A percentile compares a stretch with the other conserved stretches of the same genome.
Conservation (phyloP, 2,329 filamentous ascomycete species). For the Phaeoacremonium minimum region DNA sequence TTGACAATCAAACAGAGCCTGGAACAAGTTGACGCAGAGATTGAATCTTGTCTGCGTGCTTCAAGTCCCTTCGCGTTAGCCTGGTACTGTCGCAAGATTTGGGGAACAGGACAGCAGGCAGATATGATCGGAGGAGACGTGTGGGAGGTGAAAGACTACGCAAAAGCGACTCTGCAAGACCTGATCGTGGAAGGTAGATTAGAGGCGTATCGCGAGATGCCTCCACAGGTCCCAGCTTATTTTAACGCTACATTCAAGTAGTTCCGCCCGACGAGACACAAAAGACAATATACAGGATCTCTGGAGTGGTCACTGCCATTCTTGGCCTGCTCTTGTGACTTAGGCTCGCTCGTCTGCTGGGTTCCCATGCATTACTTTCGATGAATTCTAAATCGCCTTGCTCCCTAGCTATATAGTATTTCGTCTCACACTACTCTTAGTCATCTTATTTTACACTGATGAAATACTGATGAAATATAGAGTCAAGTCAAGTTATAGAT, state of each 20-base stretch:
- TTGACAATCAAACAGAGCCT: conserved; percentile 11
- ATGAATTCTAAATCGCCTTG: too few relatives aligned
- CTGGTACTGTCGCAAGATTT: conserved; percentile 21
- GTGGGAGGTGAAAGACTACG: conserved; percentile 18
- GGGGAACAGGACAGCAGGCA: conserved; percentile 14
- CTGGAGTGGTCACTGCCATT: too few relatives aligned
- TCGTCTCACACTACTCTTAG: too few relatives aligned
- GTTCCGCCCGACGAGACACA: too few relatives aligned
- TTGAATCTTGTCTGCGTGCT: conserved; percentile 12
- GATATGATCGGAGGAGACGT: conserved; percentile 14
- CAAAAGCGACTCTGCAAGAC: conserved; percentile 14
- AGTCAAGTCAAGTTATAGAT: too few relatives aligned
- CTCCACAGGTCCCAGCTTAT: conserved; percentile 10
- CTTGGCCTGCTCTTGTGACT: too few relatives aligned
- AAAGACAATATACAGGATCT: too few relatives aligned
- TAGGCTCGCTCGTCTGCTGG: too few relatives aligned
- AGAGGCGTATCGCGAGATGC: conserved; percentile 16
- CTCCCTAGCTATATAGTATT: too few relatives aligned
- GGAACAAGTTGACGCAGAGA: conserved; percentile 16
- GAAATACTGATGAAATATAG: too few relatives aligned
- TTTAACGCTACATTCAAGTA: conserved; percentile 1
- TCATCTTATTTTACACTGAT: too few relatives aligned
- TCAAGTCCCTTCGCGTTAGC: conserved; percentile 13
- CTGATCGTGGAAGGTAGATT: conserved; percentile 15
- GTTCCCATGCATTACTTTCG: too few relatives aligned